Evolutionary conservation across 257 asterid species (phyloP).

Genomic region (Lycium barbarum): DNA sequence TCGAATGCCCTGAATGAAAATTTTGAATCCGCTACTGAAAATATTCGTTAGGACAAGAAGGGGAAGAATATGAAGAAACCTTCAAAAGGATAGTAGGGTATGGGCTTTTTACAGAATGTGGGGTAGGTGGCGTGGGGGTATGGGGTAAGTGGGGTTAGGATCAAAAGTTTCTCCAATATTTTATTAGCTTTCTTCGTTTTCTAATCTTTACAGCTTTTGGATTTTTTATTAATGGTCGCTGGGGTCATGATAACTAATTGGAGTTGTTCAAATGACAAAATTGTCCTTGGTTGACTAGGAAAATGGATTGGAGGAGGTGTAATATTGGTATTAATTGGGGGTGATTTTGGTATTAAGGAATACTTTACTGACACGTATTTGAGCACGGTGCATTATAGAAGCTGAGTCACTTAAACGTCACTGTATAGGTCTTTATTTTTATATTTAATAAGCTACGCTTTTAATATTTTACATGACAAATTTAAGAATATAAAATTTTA

Average conservation of each 20-base stretch:
- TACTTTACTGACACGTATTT: neutral
- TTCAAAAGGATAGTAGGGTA: constrained; percentile 13
- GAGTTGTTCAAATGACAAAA: neutral
- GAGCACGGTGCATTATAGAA: neutral
- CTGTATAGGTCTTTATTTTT: neutral
- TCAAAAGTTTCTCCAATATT: neutral
- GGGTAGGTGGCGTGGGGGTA: neutral
- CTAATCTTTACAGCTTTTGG: neutral
- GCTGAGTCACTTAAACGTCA: constrained; percentile 7
- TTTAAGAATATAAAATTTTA: no score
- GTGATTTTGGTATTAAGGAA: neutral
- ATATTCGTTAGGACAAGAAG: neutral
- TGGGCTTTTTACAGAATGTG: neutral
- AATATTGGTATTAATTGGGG: neutral
- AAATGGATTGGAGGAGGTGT: neutral
- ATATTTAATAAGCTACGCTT: no score
- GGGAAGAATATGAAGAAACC: constrained; percentile 1
- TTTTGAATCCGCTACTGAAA: no score
- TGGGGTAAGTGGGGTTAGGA: neutral
- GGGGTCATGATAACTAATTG: no score
- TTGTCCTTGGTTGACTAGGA: neutral
- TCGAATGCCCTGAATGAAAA: no score
- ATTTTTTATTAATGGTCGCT: neutral
- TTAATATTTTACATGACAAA: no score
- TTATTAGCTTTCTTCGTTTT: neutral